These are phyloP conservation scores for Paraphoma chrysanthemicola DNA, from an alignment of 2,329 filamentous ascomycete species.

Conservation along the genomic window DNA sequence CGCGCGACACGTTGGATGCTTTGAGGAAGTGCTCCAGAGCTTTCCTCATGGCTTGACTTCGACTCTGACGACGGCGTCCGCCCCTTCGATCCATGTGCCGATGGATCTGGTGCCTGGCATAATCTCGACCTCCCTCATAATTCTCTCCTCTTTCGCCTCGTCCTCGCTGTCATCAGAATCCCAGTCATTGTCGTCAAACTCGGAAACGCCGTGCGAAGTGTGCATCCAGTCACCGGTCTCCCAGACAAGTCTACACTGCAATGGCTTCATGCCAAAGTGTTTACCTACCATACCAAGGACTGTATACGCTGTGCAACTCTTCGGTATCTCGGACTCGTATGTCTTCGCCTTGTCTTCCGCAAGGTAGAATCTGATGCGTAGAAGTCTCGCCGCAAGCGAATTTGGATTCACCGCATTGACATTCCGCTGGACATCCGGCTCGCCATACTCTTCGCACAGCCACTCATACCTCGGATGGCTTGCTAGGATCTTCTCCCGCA, in stretches of 20 bases:
- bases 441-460: conserved; percentile 78
- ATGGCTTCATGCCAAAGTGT: conserved; percentile 70
- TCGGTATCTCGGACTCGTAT: conserved; percentile 66
- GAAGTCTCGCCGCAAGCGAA: conserved; percentile 80
- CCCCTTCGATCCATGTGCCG: conserved; percentile 81
- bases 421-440: conserved; percentile 66
- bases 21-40: neutral
- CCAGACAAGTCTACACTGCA: conserved; percentile 75
- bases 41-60: conserved; percentile 53
- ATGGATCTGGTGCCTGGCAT: conserved; percentile 80
- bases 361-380: conserved; percentile 65
- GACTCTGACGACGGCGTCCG: conserved; percentile 74
- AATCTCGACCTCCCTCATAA: conserved; percentile 81
- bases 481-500: conserved; percentile 62
- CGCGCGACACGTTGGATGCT: neutral
- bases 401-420: conserved; percentile 68
- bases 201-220: conserved; percentile 66
- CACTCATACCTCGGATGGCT: conserved; percentile 75
- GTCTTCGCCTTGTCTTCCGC: conserved; percentile 10
- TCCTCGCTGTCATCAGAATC: conserved; percentile 51
- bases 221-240: conserved; percentile 93
- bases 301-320: conserved; percentile 79
- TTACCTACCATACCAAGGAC: conserved; percentile 80
- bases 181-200: conserved; percentile 59
- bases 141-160: conserved; percentile 71